Base-by-base conservation (phyloP, 768 basidiomycete species). In the Mycena polygramma region DNA sequence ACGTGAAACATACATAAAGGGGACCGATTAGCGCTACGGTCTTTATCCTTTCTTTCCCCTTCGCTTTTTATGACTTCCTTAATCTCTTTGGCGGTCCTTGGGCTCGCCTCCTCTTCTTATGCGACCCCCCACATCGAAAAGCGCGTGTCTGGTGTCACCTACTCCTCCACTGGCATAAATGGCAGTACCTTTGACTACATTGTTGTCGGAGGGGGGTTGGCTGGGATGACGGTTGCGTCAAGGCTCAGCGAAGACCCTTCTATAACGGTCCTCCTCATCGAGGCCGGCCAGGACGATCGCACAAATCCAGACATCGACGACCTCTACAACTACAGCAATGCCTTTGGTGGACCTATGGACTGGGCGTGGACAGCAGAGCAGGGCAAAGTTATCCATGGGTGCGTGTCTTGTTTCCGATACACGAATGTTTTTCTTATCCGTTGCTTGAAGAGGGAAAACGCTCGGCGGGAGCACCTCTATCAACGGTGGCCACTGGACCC, bases 261-360 rank as follows among this genome's bases (percentile, higher is more conserved):
- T 24, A 71, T 76, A 13, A 67, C 76, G 26, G 76, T 83, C 11
- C 77, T 82, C 17, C 73, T 81, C 66, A 77, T 83, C 60, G 82
- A 83, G 66, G 82, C 82, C 1, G 82, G 82, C 26, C 65, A 68
- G 6, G 81, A 82, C 69, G 76, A 81, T 70, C 74, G 81, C 9
- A 74, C 73, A 11, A 75, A 81, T 58, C 51, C 76, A 0, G 46
- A 75, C 10, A 75, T 82, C 6, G 79, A 78, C 64, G 79, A 81
- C 68, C 71, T 81, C 24, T 78, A 81, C 58, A 57, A 73, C 37
- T 82, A 77, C 70, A 62, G 73, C 26, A 66, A 65, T 8, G 79
- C 78, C 4, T 78, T 81, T 57, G 73, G 68, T 15, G 75, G 75
- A 10, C 68, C 73, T 7, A 74, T 81, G 37, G 80, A 82, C 68